Base-by-base conservation (phyloP, 108 stramenopile genomes). In the Aurantiochytrium sp. region DNA sequence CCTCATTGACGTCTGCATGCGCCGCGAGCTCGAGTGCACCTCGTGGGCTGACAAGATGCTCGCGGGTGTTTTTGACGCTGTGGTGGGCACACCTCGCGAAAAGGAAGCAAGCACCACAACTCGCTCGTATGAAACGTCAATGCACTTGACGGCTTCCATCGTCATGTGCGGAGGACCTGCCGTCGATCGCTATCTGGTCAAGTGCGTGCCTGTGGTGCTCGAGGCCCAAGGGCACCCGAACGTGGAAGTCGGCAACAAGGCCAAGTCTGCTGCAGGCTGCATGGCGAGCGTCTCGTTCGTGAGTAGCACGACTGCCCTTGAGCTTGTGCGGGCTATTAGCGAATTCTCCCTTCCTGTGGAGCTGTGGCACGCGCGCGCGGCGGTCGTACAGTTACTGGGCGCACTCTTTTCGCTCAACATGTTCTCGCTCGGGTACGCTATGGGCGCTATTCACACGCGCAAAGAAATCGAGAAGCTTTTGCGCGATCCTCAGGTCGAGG, bases 401-500 rank as follows among this genome's bases (percentile, higher is more conserved):
- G 45, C 76, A 6, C n/a, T 83, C 25, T 53, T 83, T 23, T n/a
- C 51, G 51, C 45, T 83, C 23, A 83, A 83, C 23, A 83, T 53
- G 45, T 53, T 53, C 51, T 53, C 76, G 4, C 51, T 83, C 3
- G 76, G 76, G 14, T 83, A 83, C 51, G 76, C 76, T 12, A 45
- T 83, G 6, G 76, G 76, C 76, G 49, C 76, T 16, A 35, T 83
- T 35, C 76, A 83, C 51, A 53, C 49, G 49, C 76, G 76, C 51
- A 83, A 83, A 45, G 76, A 83, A 3, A 53, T 83, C 0, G 76
- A 83, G 51, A 83, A 83, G 1, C 76, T 83, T 6, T 35, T 83
- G 76, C 45, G 76, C 18, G 76, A 83, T 23, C 76, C 45, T 43
- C 76, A 83, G 51, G 76, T 83, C n/a, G 76, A 83, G 76, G 76